Conservation (phyloP, 2,329 filamentous ascomycete genomes). For the Botrytis byssoidea region DNA sequence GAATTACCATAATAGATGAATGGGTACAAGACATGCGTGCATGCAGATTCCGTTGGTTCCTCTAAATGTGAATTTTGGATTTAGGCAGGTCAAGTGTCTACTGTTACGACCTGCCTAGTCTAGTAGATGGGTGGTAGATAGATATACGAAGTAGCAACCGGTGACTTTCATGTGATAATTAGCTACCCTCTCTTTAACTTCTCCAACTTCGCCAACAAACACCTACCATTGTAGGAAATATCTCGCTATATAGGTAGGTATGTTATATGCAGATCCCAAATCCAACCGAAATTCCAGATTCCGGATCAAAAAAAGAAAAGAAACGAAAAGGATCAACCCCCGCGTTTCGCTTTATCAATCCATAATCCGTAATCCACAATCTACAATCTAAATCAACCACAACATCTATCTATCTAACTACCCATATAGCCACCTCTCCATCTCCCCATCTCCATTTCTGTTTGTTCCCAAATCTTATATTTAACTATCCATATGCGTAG, state of each 20-base stretch:
- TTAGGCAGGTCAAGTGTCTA: neutral
- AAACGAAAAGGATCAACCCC: too few species aligned
- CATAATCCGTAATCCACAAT: too few species aligned
- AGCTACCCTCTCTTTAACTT: neutral
- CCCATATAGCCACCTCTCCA: too few species aligned
- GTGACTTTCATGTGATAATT: neutral
- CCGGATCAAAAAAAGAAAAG: neutral
- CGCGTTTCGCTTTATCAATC: too few species aligned
- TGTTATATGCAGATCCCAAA: neutral
- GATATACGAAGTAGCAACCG: neutral
- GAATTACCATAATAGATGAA: too few species aligned
- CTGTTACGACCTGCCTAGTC: neutral
- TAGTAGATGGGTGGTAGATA: neutral
- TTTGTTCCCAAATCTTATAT: too few species aligned
- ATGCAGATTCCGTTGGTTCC: neutral
- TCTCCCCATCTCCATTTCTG: too few species aligned
- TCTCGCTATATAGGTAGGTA: too few species aligned
- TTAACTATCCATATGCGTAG: too few species aligned
- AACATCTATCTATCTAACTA: too few species aligned
- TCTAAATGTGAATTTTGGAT: neutral
- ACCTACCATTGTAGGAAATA: neutral
- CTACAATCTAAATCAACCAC: too few species aligned
- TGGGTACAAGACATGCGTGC: neutral
- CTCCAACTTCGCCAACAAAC: neutral
- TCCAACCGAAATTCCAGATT: too few species aligned